These are phyloP conservation scores for Tillandsia leiboldiana DNA, from an alignment of 176 grass and related monocot species.

Conservation along the genomic window DNA sequence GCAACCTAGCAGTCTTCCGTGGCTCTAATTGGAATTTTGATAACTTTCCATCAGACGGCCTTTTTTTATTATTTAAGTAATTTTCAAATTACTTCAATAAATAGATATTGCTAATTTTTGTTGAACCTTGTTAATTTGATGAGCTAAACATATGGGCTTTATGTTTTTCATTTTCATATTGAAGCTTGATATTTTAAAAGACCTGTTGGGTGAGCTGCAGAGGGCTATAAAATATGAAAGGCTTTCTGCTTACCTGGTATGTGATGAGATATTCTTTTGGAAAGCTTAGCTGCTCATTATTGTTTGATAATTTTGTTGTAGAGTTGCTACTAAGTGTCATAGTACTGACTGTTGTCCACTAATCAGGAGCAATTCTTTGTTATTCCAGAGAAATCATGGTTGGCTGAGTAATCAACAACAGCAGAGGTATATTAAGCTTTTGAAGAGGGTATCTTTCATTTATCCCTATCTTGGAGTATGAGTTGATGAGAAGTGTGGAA, in stretches of 20 bases:
- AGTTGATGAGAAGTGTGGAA: background rate
- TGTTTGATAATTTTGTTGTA: slow-evolving; percentile 21
- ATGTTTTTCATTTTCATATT: slow-evolving; percentile 23
- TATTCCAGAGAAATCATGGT: slow-evolving; percentile 49
- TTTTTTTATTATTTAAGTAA: too few species aligned
- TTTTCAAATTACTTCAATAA: background rate
- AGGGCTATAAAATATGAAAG: slow-evolving; percentile 46
- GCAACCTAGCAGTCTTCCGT: too few species aligned
- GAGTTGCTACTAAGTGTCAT: slow-evolving; percentile 19
- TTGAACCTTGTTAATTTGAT: background rate
- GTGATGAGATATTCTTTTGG: slow-evolving; percentile 5
- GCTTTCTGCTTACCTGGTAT: slow-evolving; percentile 68
- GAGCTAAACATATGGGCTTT: slow-evolving; percentile 18
- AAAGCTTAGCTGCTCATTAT: background rate
- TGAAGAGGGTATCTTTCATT: slow-evolving; percentile 9
- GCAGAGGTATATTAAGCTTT: slow-evolving; percentile 38
- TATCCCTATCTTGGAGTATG: background rate
- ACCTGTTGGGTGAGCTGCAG: slow-evolving; percentile 48
- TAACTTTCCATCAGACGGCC: too few species aligned
- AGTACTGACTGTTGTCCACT: slow-evolving; percentile 1
- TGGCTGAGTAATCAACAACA: slow-evolving; percentile 26
- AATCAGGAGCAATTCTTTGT: slow-evolving; percentile 21
- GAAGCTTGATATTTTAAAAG: slow-evolving; percentile 56
- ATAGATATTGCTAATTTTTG: background rate
- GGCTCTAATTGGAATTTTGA: too few species aligned